Base-by-base conservation (phyloP, 208 protist genomes). In the Phytomonas sp. region DNA sequence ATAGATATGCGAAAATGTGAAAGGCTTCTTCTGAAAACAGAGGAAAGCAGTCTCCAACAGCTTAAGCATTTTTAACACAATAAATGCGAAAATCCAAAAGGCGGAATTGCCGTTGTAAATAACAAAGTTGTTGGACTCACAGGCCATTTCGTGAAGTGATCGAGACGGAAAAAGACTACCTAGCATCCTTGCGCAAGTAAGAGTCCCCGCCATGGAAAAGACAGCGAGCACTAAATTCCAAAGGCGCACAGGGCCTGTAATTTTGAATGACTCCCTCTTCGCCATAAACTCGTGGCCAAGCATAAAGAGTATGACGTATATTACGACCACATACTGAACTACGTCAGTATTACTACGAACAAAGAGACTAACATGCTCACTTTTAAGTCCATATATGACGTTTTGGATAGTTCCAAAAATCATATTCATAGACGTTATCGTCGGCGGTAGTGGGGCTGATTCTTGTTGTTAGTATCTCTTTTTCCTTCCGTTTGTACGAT, bases 41-140 rank as follows among this genome's bases (percentile, higher is more conserved):
- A 88, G 75, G 62, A 91, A 93, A 33, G 80, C 82, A 13, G 87
- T 90, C 66, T 87, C 82, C 20, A 93, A 63, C 78, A 88, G 81
- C 64, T 93, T 85, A 5, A 82, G 79, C 28, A 89, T 81, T 68
- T 91, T 93, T 0, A 78, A 86, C 11, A 87, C 73, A 63, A 87
- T 74, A 65, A 93, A 89, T 56, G 78, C 75, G 40, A 83, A 80
- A 1, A 89, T 71, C 80, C 83, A 91, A 61, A 89, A 85, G 0
- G 82, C 84, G 17, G 75, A 82, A 26, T 70, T 59, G 29, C 78
- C 82, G 56, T 89, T 77, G 70, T 79, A 88, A n/a, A 75, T 36
- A 13, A 79, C 65, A 53, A 61, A 71, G 56, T 69, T 29, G 59
- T 85, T 79, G 59, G 85, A 82, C 28, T 70, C 64, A 65, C 79